Base-by-base conservation (phyloP, 139 green algal species). In the Volvox africanus region DNA sequence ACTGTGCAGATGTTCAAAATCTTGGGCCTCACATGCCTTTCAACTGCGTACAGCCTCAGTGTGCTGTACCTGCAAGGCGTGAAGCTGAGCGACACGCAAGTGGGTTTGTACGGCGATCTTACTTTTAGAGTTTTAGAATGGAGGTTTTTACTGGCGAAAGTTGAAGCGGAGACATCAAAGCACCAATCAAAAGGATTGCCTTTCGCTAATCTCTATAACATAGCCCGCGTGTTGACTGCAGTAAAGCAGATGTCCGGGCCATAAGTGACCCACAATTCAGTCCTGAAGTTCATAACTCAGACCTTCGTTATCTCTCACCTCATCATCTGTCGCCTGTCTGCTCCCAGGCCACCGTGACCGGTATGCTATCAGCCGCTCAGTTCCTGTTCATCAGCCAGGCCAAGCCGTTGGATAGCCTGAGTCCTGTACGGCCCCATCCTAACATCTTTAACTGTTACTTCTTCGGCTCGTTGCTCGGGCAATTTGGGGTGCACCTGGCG, bases 1-100 rank as follows among this genome's bases (percentile, higher is more conserved):
- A 99, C 97, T 19, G 91, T 97, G 28, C 97, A 99, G 97, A 99
- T 99, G 98, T 99, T 99, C 95, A 99, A 99, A 95, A 99, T 99
- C 93, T 95, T 99, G 92, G 98, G 98, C 21, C 95, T 99, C 79
- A 96, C 99, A 88, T 99, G 97, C 94, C 96, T 99, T 2, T 96
- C 94, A 80, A 98, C 95, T 16, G 98, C 98, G 33, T 99, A 99
- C 94, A 94, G 96, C 21, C 94, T 99, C 20, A 96, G 88, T 16
- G 98, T 99, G 77, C 95, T 99, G 93, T 99, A 99, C 93, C 93
- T 99, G 26, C 92, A 97, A 67, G 97, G 97, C 28, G 96, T 98
- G 50, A 99, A 99, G 95, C 93, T 99, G 32, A 96, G 95, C 21
- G 97, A 99, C 92, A 91, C 96, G 75, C 97, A 98, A 94, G 96